Base-by-base conservation (phyloP, 768 basidiomycete species). In the Suillus subluteus region DNA sequence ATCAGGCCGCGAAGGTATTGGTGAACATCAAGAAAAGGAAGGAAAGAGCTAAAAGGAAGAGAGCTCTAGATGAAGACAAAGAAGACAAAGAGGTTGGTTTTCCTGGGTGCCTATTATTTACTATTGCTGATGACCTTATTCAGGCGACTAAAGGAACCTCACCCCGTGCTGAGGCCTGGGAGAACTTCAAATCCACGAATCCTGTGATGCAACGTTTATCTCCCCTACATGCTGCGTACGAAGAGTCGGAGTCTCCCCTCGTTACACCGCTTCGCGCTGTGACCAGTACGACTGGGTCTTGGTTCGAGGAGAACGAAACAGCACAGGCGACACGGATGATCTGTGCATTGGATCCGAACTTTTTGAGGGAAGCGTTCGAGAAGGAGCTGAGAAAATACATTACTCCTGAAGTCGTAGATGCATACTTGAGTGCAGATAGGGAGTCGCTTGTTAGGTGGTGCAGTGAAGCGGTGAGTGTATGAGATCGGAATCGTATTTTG, bases 301-400 rank as follows among this genome's bases (percentile, higher is more conserved):
- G 91, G 89, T 95, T 95, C 72, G 97, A 99, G 66, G 98, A 99
- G 82, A 99, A 94, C 74, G 98, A 99, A 82, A 96, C 91, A 56
- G 98, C 98, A n/a, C 92, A 93, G 76, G 97, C 99, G 38, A 89
- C 91, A 73, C 86, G 94, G 67, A 79, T 90, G 74, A 94, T 98
- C 88, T 92, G 89, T 76, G 76, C 82, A n/a, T 82, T 98, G 74
- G 98, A 99, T 76, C 95, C 98, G 6, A 76, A 79, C 35, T 99
- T 98, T 80, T 89, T 86, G 64, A 87, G 91, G 73, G 98, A 98
- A 74, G 79, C 82, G 41, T 99, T 98, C 73, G 91, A 95, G 73
- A 84, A 91, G 66, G 98, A 99, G 75, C 76, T 99, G 65, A 81
- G 96, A 66, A 98, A 99, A 79, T 99, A 98, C 73, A 99, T 99